Evolutionary conservation across 768 basidiomycete genomes (phyloP).

Genomic region (Grammothele lineata): DNA sequence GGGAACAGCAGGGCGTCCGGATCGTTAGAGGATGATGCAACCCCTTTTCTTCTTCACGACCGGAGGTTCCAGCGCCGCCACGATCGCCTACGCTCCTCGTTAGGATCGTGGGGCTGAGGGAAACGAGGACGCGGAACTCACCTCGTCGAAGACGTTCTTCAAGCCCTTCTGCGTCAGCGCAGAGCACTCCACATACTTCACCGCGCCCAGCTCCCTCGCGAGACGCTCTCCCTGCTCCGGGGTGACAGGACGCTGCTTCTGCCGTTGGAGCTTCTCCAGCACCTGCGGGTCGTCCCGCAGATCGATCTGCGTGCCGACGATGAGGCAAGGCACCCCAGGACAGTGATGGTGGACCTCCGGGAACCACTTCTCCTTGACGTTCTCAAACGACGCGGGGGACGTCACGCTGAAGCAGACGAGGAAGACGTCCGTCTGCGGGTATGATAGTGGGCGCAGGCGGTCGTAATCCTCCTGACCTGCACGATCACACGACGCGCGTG

Average conservation of each 20-base stretch:
- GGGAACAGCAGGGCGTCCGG: background rate
- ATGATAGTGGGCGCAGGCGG: constrained; percentile 96
- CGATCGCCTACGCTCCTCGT: constrained; percentile 72
- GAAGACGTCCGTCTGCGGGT: constrained; percentile 99
- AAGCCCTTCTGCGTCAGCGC: constrained; percentile 98
- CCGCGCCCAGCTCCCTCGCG: constrained; percentile 95
- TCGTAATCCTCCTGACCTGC: constrained; percentile 99
- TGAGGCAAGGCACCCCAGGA: constrained; percentile 98
- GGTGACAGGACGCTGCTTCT: constrained; percentile 93
- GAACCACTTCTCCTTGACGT: constrained; percentile 99
- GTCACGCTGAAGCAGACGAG: constrained; percentile 99
- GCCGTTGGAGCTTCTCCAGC: constrained; percentile 90
- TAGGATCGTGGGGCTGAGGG: background rate
- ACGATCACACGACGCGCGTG: background rate
- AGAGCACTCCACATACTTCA: constrained; percentile 99
- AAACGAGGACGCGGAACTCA: constrained; percentile 35
- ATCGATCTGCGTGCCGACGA: constrained; percentile 98
- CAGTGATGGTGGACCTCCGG: constrained; percentile 99
- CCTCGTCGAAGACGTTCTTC: constrained; percentile 99
- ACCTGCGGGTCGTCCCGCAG: constrained; percentile 90
- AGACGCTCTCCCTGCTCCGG: constrained; percentile 89
- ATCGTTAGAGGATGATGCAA: constrained; percentile 76
- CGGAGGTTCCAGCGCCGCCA: constrained; percentile 96
- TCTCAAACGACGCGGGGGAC: constrained; percentile 97
- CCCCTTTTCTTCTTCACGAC: constrained; percentile 74